Base-by-base conservation (phyloP, 768 basidiomycete species). In the Russula compacta region DNA sequence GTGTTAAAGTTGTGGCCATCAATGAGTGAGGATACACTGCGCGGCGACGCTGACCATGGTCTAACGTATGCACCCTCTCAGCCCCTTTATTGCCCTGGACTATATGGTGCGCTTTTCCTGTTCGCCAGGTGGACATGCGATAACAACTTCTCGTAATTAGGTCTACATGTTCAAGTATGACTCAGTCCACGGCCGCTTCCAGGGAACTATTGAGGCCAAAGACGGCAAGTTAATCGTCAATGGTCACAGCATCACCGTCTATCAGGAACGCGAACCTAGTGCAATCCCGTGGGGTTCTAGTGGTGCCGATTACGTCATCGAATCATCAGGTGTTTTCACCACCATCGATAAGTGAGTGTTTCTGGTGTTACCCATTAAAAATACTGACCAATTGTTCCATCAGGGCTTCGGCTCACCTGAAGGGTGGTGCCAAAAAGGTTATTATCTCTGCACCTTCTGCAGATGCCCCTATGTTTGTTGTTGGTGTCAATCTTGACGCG, bases 101-200 rank as follows among this genome's bases (percentile, higher is more conserved):
- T 98, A 99, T 85, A 97, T 98, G 95, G 95, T 88, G 56, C 38
- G 82, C 38, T 42, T 43, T 38, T 44, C n/a, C 32, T 9, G 14
- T 24, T 29, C n/a, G 10, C 11, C 11, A 12, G 42, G 11, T 53
- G 21, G 40, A 48, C 19, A 15, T n/a, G 9, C 33, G 33, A 32
- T 21, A 47, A 58, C 19, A 44, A 43, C 10, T 10, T 52, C 32
- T 14, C n/a, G 57, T 21, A 60, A 47, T 29, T 58, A 92, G 89
- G 88, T 94, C 73, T 97, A 97, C 83, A 93, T 97, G 92, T 95
- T 97, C 89, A 95, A 93, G 81, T 95, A 84, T 72, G 92, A 95
- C 73, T 89, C 92, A 59, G 90, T 92, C 65, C 92, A 95, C 77
- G 87, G 93, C 55, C 85, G 88, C 72, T 98, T 88, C 84, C 86